Evolutionary conservation across 2,329 filamentous ascomycete genomes (phyloP).

Genomic region (Fusarium phyllophilum): DNA sequence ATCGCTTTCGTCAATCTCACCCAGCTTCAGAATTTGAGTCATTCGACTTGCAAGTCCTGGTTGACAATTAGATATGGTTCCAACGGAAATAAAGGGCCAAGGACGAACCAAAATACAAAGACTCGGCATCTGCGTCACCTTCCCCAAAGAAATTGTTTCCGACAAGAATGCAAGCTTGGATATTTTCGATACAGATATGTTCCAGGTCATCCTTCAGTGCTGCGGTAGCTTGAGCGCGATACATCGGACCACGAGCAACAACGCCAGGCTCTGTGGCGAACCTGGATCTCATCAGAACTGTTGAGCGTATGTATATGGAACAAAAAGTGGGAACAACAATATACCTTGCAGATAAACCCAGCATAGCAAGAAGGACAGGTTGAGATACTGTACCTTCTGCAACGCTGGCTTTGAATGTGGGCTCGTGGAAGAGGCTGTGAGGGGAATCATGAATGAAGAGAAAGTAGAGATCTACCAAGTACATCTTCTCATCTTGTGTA

Average conservation of each 20-base stretch:
- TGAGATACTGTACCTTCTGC: slow-evolving; percentile 5
- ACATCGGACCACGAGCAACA: slow-evolving; percentile 29
- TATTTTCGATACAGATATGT: slow-evolving; percentile 47
- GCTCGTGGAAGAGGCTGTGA: slow-evolving; percentile 38
- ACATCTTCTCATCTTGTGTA: neutral
- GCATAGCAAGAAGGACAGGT: slow-evolving; percentile 34
- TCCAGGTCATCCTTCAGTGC: slow-evolving; percentile 47
- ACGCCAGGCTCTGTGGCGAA: slow-evolving; percentile 23
- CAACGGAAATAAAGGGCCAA: accelerated
- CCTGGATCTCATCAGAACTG: neutral
- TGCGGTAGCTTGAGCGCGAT: slow-evolving; percentile 25
- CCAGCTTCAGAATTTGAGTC: slow-evolving; percentile 47
- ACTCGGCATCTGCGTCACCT: slow-evolving; percentile 45
- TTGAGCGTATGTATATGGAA: neutral
- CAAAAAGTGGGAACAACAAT: accelerated
- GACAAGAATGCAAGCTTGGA: slow-evolving; percentile 48
- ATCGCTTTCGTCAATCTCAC: slow-evolving; percentile 28
- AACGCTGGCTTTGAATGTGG: slow-evolving; percentile 30
- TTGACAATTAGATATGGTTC: neutral
- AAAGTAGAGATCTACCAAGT: slow-evolving; percentile 38
- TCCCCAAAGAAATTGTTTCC: slow-evolving; percentile 47
- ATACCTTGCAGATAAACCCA: slow-evolving; percentile 39
- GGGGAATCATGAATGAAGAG: slow-evolving; percentile 36
- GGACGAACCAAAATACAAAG: slow-evolving; percentile 47
- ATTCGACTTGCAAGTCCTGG: slow-evolving; percentile 47